Evolutionary conservation across 192 early-diverging fungal species (phyloP).

Genomic region (Diversispora eburnea): DNA sequence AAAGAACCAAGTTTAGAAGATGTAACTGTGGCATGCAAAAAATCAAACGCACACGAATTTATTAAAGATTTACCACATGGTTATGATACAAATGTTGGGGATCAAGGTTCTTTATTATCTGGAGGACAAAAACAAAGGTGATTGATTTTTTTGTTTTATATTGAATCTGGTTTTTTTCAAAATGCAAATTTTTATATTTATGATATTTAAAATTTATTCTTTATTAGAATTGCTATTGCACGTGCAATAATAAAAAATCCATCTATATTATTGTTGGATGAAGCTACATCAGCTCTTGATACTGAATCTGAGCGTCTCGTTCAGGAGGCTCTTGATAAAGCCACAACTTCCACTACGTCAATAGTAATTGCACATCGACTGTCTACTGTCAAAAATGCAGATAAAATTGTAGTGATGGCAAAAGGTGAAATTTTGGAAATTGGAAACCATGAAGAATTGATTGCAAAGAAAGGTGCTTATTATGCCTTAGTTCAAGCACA

Average conservation of each 20-base stretch:
- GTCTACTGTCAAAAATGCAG: conserved; percentile 58
- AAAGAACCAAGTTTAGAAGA: conserved; percentile 69
- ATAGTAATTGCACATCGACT: conserved; percentile 1
- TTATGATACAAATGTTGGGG: conserved; percentile 90
- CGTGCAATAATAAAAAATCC: too few species aligned
- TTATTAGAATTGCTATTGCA: too few species aligned
- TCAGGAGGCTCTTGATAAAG: too few species aligned
- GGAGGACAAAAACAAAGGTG: conserved; percentile 87
- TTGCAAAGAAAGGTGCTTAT: conserved; percentile 44
- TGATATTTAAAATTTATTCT: too few species aligned
- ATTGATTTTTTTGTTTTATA: too few species aligned
- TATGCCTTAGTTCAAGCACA: conserved; percentile 54
- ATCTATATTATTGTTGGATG: too few species aligned
- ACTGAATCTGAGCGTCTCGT: too few species aligned
- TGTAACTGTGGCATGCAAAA: conserved; percentile 58
- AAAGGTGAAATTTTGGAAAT: conserved; percentile 23
- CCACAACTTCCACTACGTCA: too few species aligned
- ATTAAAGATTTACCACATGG: conserved; percentile 69
- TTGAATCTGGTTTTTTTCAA: not conserved
- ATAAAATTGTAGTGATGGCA: conserved; percentile 39
- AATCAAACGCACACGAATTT: conserved; percentile 74
- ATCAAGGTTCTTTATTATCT: conserved; percentile 69
- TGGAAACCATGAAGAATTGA: conserved; percentile 49
- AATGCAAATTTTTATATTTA: too few species aligned
- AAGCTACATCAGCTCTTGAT: too few species aligned